Evolutionary conservation across 208 protist species (phyloP).

Genomic region (Leishmania tarentolae): DNA sequence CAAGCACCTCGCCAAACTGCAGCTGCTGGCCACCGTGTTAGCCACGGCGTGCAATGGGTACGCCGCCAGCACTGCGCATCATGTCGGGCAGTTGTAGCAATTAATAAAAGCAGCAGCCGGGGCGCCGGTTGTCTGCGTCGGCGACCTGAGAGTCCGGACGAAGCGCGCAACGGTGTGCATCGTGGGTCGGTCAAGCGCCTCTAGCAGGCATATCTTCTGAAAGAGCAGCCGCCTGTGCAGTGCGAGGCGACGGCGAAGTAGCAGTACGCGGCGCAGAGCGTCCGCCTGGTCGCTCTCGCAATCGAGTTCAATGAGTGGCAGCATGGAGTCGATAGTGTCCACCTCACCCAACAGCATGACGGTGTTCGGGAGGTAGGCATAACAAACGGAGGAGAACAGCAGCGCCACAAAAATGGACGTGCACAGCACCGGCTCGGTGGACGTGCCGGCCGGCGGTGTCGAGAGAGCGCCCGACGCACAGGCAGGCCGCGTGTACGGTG

Average conservation of each 20-base stretch:
- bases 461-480: background rate
- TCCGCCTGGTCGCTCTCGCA: conserved; percentile 69
- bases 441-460: background rate
- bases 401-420: conserved; percentile 38
- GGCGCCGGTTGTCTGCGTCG: background rate
- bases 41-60: no score
- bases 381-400: conserved; percentile 43
- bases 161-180: conserved; percentile 45
- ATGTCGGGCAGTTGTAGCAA: background rate
- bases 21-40: no score
- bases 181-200: conserved; percentile 31
- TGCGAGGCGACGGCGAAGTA: conserved; percentile 57
- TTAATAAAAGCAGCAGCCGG: background rate
- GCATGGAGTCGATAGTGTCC: conserved; percentile 67
- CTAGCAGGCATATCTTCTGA: conserved; percentile 57
- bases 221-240: conserved; percentile 49
- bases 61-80: no score
- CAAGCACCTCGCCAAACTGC: no score
- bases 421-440: conserved; percentile 8
- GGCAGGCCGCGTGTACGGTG: background rate
- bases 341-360: conserved; percentile 53
- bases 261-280: conserved; percentile 54
- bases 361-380: conserved; percentile 55
- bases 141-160: conserved; percentile 12
- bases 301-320: conserved; percentile 49